Percentiles rank a stretch among this genome's conserved stretches.
phyloP scores from a whole-genome alignment of 768 basidiomycete species.

The Macrolepiota dolichaula region DNA sequence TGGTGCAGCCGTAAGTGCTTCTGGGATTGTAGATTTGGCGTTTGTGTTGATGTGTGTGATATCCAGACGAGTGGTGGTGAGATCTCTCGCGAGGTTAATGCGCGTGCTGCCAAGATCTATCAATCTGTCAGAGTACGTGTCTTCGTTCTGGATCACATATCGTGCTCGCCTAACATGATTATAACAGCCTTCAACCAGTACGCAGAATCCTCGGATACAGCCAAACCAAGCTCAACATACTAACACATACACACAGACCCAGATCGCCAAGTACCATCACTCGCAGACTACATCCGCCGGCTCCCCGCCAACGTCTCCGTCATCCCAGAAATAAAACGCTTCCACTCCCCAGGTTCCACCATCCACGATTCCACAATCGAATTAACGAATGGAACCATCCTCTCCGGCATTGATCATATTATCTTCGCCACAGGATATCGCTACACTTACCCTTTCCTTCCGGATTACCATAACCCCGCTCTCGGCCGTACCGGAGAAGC shows the following conservation, averaged over 20 bases:
- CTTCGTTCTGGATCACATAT: not conserved
- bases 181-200: not conserved
- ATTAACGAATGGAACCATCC: constrained; percentile 34
- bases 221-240: not conserved
- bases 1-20: constrained; percentile 33
- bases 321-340: constrained; percentile 36
- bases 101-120: constrained; percentile 28
- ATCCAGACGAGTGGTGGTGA: constrained; percentile 32
- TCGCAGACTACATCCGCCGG: constrained; percentile 18
- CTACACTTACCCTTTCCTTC: constrained; percentile 43
- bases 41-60: not conserved
- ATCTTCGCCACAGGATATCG: constrained; percentile 41
- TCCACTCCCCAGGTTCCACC: constrained; percentile 20
- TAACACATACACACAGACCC: constrained; percentile 7
- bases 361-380: constrained; percentile 27
- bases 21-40: not conserved
- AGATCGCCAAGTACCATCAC: constrained; percentile 9
- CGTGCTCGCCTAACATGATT: not conserved
- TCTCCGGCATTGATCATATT: constrained; percentile 32
- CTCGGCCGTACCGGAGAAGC: constrained; percentile 21
- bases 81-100: constrained; percentile 31
- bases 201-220: constrained; percentile 4
- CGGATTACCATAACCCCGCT: constrained; percentile 31
- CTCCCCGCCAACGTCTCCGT: constrained; percentile 32
- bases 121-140: constrained; percentile 24